Conservation (phyloP, 2,329 filamentous ascomycete species). For the Blastomyces percursus region DNA sequence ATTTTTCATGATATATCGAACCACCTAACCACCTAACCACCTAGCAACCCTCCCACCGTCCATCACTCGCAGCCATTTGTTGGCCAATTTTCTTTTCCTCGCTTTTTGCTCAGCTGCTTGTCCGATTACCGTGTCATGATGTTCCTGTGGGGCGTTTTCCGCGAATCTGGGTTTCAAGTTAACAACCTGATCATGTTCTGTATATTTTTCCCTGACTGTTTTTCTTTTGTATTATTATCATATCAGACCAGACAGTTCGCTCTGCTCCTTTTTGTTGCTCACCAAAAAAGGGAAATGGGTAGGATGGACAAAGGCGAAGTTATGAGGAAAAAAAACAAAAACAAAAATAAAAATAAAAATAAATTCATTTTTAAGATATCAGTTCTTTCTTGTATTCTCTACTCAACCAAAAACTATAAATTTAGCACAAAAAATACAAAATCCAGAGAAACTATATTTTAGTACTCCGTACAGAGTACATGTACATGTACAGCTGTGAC, state of each 20-base stretch:
- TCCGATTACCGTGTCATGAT: background rate
- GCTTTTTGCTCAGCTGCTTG: background rate
- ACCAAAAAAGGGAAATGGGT: slow-evolving; percentile 11
- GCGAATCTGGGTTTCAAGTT: background rate
- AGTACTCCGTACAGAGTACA: too few species aligned
- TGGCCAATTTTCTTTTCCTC: background rate
- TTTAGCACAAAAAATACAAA: too few species aligned
- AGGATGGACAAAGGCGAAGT: background rate
- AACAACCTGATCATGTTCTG: background rate
- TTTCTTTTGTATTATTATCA: background rate
- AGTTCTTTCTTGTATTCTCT: background rate
- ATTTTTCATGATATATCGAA: background rate
- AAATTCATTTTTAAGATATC: background rate
- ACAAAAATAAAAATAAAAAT: background rate
- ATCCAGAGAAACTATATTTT: too few species aligned
- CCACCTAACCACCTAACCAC: background rate
- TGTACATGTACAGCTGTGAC: background rate
- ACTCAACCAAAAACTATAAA: too few species aligned
- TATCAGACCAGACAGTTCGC: background rate
- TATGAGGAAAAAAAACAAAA: too few species aligned
- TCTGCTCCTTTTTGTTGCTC: slow-evolving; percentile 6
- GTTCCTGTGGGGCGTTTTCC: background rate
- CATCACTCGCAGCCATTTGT: background rate
- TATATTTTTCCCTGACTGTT: background rate
- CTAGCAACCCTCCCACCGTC: background rate